Conservation (phyloP, 805 yeast species). For the Blastobotrys muscicola region DNA sequence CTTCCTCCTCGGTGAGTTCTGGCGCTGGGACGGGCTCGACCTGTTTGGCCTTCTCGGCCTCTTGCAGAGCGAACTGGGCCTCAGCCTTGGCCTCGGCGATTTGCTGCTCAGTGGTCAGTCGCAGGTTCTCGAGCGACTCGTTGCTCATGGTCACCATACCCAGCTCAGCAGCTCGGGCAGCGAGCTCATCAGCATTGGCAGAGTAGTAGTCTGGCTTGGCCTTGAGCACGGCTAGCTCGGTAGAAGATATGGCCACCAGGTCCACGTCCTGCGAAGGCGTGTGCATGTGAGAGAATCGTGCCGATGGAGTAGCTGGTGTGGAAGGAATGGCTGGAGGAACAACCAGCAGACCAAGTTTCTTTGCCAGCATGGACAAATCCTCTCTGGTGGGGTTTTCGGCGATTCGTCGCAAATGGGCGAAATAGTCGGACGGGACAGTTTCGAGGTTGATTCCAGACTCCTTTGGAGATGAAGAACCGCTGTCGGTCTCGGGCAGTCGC, state of each 20-base stretch:
- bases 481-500: not conserved
- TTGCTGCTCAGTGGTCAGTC: not conserved
- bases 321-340: constrained; percentile 7
- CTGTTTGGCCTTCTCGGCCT: constrained; percentile 2
- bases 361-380: constrained; percentile 22
- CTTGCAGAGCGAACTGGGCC: constrained; percentile 1
- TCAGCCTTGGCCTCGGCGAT: no score
- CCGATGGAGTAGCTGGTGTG: not conserved
- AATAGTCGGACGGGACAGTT: constrained; percentile 24
- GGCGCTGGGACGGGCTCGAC: not conserved
- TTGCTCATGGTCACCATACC: constrained; percentile 13
- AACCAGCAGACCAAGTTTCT: constrained; percentile 16
- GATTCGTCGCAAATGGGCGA: constrained; percentile 22
- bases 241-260: constrained; percentile 8
- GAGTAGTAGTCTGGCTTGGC: constrained; percentile 11
- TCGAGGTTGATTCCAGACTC: constrained; percentile 14
- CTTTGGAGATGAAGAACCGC: not conserved
- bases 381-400: constrained; percentile 24
- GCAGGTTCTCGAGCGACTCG: constrained; percentile 9
- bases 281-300: not conserved
- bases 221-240: constrained; percentile 11
- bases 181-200: constrained; percentile 5
- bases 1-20: constrained; percentile 4
- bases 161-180: constrained; percentile 6
- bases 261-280: not conserved